Base-by-base conservation (phyloP, 345 rosid species). In the Geranium brycei region DNA sequence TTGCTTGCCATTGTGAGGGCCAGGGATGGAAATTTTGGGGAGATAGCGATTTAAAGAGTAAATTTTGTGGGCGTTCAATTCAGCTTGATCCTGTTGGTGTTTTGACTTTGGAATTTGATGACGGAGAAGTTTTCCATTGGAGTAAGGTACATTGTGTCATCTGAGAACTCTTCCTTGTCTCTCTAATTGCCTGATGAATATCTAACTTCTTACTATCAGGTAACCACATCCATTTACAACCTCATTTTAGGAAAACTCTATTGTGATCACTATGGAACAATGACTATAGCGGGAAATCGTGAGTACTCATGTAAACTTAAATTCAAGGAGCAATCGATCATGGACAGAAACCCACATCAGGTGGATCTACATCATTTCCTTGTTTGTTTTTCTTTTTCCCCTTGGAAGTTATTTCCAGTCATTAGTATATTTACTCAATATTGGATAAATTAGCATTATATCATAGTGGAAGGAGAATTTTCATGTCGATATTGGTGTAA, bases 11-110 rank as follows among this genome's bases (percentile, higher is more conserved):
- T 64, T 95, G 97, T 75, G 91, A 95, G 73, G 99, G 99, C 55
- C 81, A 79, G 14, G 99, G 99, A 62, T 95, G 99, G 99, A 95
- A 84, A 77, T 95, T 95, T 56, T 91, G 95, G 95, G 99, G 87
- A 68, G 99, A 95, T 58, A 91, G 96, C 84, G 87, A 95, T 73
- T 72, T 95, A 38, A 95, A 85, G 78, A 91, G 99, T 81, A 95
- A 95, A 76, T 95, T 95, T 71, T 88, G 97, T 95, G 99, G 99
- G 64, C 95, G 99, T 56, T 95, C 99, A 38, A 95, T 95, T 73
- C 97, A 88, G 75, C 86, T 95, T 60, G 99, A 95, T 70, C 99
- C 99, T 51, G 89, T 84, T 75, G 99, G 99, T 73, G 75, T 82
- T 64, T 81, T 95, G 83, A 85, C 89, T 51, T 72, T 91, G 73